Percentiles rank a stretch among this genome's conserved stretches.
These are phyloP conservation scores for Sherardia arvensis DNA, from an alignment of 257 asterid species.

Conservation along the genomic window DNA sequence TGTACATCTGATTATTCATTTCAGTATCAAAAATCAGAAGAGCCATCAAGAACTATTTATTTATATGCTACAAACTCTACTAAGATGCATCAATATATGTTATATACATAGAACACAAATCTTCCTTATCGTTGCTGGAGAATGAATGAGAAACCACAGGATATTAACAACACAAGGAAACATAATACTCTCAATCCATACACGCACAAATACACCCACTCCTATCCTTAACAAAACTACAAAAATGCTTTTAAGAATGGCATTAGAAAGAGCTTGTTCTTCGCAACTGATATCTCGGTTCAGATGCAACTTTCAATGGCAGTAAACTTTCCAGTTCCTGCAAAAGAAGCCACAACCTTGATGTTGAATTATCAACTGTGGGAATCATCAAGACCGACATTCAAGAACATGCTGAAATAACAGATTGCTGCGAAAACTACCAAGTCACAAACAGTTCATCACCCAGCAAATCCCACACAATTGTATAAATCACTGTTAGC, in stretches of 20 bases:
- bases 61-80: neutral
- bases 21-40: too few relatives aligned
- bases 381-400: neutral
- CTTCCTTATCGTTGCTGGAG: neutral
- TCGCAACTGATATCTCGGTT: conserved; percentile 66
- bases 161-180: neutral
- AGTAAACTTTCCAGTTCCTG: conserved; percentile 54
- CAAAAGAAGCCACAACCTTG: conserved; percentile 3
- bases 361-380: neutral
- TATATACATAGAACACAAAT: neutral
- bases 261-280: conserved; percentile 61
- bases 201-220: too few relatives aligned
- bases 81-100: neutral
- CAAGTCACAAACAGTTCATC: neutral
- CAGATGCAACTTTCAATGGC: conserved; percentile 19
- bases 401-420: neutral
- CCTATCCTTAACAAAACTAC: neutral
- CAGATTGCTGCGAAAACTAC: neutral
- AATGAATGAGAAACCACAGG: neutral
- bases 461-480: neutral
- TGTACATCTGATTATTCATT: too few relatives aligned
- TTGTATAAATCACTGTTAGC: neutral
- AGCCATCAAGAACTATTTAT: neutral
- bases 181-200: neutral
- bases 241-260: neutral